phyloP scores from a whole-genome alignment of 768 basidiomycete species.

The Phlebiopsis gigantea region DNA sequence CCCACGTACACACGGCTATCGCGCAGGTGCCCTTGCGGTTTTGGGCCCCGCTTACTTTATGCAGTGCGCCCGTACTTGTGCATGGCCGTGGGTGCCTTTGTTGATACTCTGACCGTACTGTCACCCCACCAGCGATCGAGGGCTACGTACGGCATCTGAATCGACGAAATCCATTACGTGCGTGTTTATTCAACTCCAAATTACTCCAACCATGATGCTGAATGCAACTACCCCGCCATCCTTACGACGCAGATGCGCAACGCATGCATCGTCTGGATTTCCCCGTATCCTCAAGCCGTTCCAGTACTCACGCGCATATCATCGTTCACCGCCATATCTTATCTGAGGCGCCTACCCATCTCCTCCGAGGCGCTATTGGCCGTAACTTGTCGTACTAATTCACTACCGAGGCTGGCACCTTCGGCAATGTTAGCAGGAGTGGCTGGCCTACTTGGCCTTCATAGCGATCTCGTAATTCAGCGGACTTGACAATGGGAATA shows the following conservation, averaged over 20 bases:
- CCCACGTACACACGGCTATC: neutral
- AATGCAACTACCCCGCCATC: neutral
- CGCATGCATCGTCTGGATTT: neutral
- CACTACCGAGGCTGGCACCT: no score
- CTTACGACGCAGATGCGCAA: neutral
- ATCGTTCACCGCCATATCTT: no score
- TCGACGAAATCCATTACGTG: neutral
- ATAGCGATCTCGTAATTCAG: no score
- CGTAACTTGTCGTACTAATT: no score
- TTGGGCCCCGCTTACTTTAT: neutral
- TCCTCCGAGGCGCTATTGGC: no score
- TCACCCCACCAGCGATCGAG: neutral
- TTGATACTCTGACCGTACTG: neutral
- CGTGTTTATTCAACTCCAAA: neutral
- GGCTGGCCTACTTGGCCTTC: no score
- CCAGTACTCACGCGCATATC: no score
- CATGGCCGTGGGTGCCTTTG: neutral
- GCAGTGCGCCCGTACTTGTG: neutral
- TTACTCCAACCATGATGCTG: neutral
- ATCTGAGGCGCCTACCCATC: no score
- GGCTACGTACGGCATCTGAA: neutral
- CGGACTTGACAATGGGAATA: no score
- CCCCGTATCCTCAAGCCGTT: no score
- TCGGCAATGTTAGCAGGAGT: no score
- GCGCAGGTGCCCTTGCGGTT: neutral